These are phyloP conservation scores for Vinca major DNA, from an alignment of 305 asterid species.

Conservation along the genomic window DNA sequence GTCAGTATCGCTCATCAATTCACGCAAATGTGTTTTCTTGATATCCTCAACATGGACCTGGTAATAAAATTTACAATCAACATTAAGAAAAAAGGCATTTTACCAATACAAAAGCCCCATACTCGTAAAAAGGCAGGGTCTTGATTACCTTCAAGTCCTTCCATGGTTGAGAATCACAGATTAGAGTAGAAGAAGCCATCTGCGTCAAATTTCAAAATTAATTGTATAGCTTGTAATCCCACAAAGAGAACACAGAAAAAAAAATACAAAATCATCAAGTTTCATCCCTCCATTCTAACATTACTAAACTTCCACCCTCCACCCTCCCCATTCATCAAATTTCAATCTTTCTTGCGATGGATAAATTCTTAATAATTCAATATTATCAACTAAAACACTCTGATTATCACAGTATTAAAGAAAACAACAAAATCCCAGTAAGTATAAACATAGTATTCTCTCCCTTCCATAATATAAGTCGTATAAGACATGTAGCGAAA, in stretches of 20 bases:
- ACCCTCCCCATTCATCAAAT: too few species aligned
- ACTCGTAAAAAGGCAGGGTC: not conserved
- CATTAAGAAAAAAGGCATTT: not conserved
- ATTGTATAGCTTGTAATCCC: slow-evolving; percentile 1
- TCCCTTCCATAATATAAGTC: too few species aligned
- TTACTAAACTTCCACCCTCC: too few species aligned
- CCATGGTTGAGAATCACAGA: slow-evolving; percentile 67
- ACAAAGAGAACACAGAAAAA: not conserved
- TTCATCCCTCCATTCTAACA: too few species aligned
- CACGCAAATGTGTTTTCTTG: slow-evolving; percentile 75
- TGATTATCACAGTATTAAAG: too few species aligned
- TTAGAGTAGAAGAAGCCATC: slow-evolving; percentile 68
- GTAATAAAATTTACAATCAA: slow-evolving; percentile 19
- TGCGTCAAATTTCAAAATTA: slow-evolving; percentile 19
- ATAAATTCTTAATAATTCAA: too few species aligned
- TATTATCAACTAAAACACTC: too few species aligned
- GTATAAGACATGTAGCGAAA: too few species aligned
- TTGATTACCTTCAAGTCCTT: slow-evolving; percentile 61
- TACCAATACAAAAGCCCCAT: not conserved
- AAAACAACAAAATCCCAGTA: too few species aligned
- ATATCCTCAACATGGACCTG: slow-evolving; percentile 84
- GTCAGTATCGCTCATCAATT: slow-evolving; percentile 53
- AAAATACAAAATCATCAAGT: too few species aligned
- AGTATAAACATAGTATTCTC: too few species aligned
- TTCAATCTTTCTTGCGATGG: too few species aligned